Evolutionary conservation across 2,329 filamentous ascomycete genomes (phyloP), one percentile per base, ranked within the genome.

Genomic region (Akanthomyces uredinophilus): DNA sequence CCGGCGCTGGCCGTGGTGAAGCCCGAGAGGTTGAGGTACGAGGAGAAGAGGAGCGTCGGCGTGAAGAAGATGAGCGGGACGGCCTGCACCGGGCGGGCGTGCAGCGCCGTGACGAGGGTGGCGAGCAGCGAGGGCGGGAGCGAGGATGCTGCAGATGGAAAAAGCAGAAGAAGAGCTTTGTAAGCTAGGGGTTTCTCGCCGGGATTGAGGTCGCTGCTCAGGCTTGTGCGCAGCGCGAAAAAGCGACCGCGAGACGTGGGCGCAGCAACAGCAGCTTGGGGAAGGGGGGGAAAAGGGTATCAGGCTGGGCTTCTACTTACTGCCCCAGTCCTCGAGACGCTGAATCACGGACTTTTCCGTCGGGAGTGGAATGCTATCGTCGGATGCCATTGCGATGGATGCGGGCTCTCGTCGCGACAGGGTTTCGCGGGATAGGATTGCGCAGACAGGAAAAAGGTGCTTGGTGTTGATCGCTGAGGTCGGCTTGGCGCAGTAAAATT

Each of bases 1-100:
- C 82, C 84, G 2, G 83, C 84, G 62, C 78, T 78, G 69, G 84
- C 83, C 57, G 81, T 83, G 64, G 79, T 79, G 74, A 82, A 85
- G 63, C 83, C 83, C 22, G 83, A 81, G 7, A 87, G 78, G 71
- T 84, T 85, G 68, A 85, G 78, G 73, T 86, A 87, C 70, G 78
- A 81, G 60, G 79, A 76, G 73, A 86, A 84, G 61, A 84, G 72
- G 37, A 86, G 78, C 29, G 82, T 75, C 27, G 81, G 80, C n/a
- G 76, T 72, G 69, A 81, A 79, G 66, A 81, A 74, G 69, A 83
- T 77, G 68, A 85, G 77, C 41, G 83, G 81, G 4, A 83, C 72
- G 14, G 75, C 66, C 66, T 81, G 80, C 54, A 83, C 70, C 39
- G 84, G 84, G 2, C 82, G 81, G 50, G 75, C 77, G 75, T 86